phyloP scores from a whole-genome alignment of 129 eudicot genomes.

The Smallanthus sonchifolius region DNA sequence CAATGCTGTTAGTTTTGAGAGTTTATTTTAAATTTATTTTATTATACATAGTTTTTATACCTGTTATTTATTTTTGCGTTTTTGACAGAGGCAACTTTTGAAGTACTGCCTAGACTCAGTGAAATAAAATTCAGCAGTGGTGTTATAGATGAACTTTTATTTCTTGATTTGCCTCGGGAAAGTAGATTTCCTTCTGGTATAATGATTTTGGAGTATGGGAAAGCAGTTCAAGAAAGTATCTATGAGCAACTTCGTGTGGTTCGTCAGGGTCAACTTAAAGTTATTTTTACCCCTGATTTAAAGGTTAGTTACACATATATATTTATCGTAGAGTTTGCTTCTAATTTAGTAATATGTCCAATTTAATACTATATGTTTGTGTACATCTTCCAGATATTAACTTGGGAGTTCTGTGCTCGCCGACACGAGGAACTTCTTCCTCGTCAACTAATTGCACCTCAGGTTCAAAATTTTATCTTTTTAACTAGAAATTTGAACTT shows the following conservation, averaged over 20 bases:
- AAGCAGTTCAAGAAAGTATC: conserved; percentile 80
- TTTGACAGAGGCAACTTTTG: conserved; percentile 69
- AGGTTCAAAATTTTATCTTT: conserved; percentile 37
- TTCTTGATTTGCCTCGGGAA: conserved; percentile 72
- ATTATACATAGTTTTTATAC: not conserved
- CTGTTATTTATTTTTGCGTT: not conserved
- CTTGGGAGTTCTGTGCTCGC: conserved; percentile 85
- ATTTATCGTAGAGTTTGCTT: not conserved
- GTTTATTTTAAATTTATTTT: not conserved
- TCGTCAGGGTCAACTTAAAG: conserved; percentile 77
- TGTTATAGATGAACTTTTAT: conserved; percentile 66
- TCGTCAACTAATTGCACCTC: conserved; percentile 64
- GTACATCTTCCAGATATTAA: conserved; percentile 38
- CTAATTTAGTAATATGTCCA: not conserved
- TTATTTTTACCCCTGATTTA: conserved; percentile 59
- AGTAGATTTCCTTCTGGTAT: conserved; percentile 54
- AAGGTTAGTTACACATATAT: conserved; percentile 33
- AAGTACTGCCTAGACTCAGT: conserved; percentile 72
- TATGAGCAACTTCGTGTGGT: conserved; percentile 83
- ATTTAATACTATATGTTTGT: not conserved
- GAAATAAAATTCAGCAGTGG: conserved; percentile 83
- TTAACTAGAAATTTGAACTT: not conserved
- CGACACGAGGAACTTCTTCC: conserved; percentile 81
- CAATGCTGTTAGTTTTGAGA: not conserved
- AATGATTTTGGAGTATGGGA: conserved; percentile 72